These are phyloP conservation scores for Huntiella abstrusa DNA, from an alignment of 2,329 filamentous ascomycete species.

Conservation along the genomic window DNA sequence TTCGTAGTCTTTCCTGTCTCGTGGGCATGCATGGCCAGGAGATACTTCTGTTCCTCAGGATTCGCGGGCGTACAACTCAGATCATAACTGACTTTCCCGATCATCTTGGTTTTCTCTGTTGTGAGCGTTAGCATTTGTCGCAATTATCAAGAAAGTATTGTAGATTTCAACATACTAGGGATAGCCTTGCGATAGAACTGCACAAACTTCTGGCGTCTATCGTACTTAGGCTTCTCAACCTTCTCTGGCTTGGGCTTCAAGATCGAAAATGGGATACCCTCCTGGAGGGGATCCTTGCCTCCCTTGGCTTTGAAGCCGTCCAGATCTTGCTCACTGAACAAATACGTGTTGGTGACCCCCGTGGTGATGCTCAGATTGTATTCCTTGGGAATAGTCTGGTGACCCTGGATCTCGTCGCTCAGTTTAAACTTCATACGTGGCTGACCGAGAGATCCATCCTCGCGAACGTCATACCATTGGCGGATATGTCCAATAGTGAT, in stretches of 20 bases:
- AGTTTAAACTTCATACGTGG: conserved; percentile 47
- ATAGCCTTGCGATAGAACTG: conserved; percentile 54
- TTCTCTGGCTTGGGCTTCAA: conserved; percentile 25
- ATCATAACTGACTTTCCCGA: conserved; percentile 56
- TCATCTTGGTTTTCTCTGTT: conserved; percentile 58
- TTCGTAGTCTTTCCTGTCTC: conserved; percentile 36
- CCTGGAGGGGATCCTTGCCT: conserved; percentile 36
- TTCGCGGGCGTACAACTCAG: conserved; percentile 55
- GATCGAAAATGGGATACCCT: conserved; percentile 39
- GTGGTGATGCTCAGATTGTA: conserved; percentile 59
- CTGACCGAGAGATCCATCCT: conserved; percentile 12
- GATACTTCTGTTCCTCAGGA: conserved; percentile 47
- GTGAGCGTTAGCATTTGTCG: neutral
- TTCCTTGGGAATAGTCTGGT: conserved; percentile 65
- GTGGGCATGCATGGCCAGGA: conserved; percentile 37
- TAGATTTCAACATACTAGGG: conserved; percentile 22
- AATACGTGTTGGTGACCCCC: conserved; percentile 59
- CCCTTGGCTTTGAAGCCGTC: conserved; percentile 44
- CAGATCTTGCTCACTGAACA: conserved; percentile 58
- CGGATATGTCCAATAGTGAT: conserved; percentile 63
- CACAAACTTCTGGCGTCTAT: conserved; percentile 22
- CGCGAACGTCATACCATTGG: conserved; percentile 33
- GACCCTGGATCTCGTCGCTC: conserved; percentile 40
- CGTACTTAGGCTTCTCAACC: conserved; percentile 28
- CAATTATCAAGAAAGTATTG: neutral